Evolutionary conservation across 805 yeast genomes (phyloP).

Genomic region (Zygotorulaspora florentina): DNA sequence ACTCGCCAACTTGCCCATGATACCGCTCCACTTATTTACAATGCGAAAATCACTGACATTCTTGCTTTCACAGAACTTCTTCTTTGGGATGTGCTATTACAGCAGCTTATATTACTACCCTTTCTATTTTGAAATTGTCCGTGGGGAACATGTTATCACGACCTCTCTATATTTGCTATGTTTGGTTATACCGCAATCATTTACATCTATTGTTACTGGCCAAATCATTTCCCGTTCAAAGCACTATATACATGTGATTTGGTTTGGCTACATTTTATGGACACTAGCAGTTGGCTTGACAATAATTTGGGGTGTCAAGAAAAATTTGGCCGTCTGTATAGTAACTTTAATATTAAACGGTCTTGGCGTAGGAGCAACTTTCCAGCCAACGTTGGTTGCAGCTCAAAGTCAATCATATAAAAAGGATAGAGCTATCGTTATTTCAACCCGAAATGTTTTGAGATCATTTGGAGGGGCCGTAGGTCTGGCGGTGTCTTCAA

Average conservation of each 20-base stretch:
- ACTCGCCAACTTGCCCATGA: not conserved
- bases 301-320: not conserved
- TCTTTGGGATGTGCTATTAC: not conserved
- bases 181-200: not conserved
- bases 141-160: not conserved
- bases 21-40: not conserved
- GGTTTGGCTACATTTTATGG: not conserved
- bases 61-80: not conserved
- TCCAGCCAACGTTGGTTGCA: not conserved
- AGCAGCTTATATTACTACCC: not conserved
- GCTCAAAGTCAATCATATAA: not conserved
- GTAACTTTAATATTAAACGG: not conserved
- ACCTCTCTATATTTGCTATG: not conserved
- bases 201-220: not conserved
- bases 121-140: not conserved
- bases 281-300: not conserved
- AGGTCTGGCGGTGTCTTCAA: not conserved
- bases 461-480: not conserved
- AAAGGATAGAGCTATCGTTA: not conserved
- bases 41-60: not conserved
- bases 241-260: not conserved
- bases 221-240: not conserved
- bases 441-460: not conserved
- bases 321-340: not conserved
- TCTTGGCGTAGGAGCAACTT: not conserved